phyloP scores from a whole-genome alignment of 2,329 filamentous ascomycete genomes.

The Epichloe festucae region DNA sequence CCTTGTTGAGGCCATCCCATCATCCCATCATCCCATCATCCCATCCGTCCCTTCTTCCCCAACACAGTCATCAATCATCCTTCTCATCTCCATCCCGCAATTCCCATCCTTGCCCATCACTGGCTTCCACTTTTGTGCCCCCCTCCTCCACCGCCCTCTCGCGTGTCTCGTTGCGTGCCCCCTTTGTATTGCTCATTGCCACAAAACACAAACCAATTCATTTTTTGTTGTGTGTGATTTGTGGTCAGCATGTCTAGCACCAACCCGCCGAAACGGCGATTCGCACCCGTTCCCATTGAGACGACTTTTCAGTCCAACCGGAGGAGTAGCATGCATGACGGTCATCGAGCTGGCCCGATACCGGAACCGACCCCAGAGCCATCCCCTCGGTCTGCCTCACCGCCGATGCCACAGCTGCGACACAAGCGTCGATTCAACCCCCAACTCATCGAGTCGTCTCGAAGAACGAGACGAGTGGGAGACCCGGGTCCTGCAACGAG shows the following conservation, averaged over 20 bases:
- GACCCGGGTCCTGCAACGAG: constrained; percentile 50
- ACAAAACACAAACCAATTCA: not conserved
- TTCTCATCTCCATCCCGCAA: not conserved
- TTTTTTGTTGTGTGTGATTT: no score
- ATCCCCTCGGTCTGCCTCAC: constrained; percentile 36
- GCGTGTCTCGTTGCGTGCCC: constrained; percentile 1
- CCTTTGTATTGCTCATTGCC: not conserved
- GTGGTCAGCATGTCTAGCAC: constrained; percentile 22
- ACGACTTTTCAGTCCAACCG: constrained; percentile 52
- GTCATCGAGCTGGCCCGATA: constrained; percentile 29
- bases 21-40: not conserved
- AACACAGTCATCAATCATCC: not conserved
- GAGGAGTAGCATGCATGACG: constrained; percentile 10
- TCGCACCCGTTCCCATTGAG: constrained; percentile 59
- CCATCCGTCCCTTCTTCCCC: not conserved
- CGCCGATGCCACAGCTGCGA: constrained; percentile 25
- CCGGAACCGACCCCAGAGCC: constrained; percentile 44
- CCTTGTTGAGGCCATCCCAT: not conserved
- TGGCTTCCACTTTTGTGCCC: not conserved
- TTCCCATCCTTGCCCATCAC: not conserved
- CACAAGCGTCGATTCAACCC: constrained; percentile 52
- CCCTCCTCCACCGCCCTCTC: not conserved
- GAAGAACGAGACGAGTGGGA: constrained; percentile 53
- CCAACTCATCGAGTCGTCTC: constrained; percentile 69
- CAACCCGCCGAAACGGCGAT: constrained; percentile 40